Evolutionary conservation across 1,139 yeast species (phyloP).

Genomic region (Kodamaea sp.): DNA sequence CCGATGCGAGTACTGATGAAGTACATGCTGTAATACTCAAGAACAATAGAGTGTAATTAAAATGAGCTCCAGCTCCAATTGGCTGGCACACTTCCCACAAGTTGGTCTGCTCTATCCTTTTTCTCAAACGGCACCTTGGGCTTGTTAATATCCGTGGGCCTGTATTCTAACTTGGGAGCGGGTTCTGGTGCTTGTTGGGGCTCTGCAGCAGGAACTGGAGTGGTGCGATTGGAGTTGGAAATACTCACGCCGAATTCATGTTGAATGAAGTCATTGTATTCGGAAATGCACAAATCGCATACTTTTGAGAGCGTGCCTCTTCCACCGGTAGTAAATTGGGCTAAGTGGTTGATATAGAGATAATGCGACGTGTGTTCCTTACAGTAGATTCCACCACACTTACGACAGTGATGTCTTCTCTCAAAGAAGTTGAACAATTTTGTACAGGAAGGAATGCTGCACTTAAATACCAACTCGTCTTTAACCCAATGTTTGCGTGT

Average conservation of each 20-base stretch:
- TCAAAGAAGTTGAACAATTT: slow-evolving; percentile 72
- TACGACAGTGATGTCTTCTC: slow-evolving; percentile 90
- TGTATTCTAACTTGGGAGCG: slow-evolving; percentile 4
- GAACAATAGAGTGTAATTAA: slow-evolving; percentile 23
- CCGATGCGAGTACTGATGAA: too few relatives aligned
- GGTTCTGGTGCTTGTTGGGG: neutral
- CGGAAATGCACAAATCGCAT: slow-evolving; percentile 72
- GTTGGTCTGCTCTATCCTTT: slow-evolving; percentile 24
- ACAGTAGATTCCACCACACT: slow-evolving; percentile 91
- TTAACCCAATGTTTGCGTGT: slow-evolving; percentile 78
- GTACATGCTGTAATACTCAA: too few relatives aligned
- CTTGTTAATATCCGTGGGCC: slow-evolving; percentile 3
- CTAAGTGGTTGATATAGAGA: slow-evolving; percentile 63
- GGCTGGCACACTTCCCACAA: slow-evolving; percentile 65
- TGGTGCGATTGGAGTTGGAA: slow-evolving; percentile 3
- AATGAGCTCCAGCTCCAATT: slow-evolving; percentile 81
- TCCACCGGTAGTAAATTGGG: slow-evolving; percentile 75
- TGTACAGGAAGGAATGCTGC: slow-evolving; percentile 61
- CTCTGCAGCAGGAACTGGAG: slow-evolving; percentile 1
- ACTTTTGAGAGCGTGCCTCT: slow-evolving; percentile 75
- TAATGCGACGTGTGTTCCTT: slow-evolving; percentile 61
- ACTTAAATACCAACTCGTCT: slow-evolving; percentile 61
- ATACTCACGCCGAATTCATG: slow-evolving; percentile 39
- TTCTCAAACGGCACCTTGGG: slow-evolving; percentile 8
- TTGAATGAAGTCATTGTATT: slow-evolving; percentile 57